Percentiles rank a stretch among this genome's conserved stretches.
Conservation (phyloP, 176 grass and related monocot genomes). For the Avena eriantha region DNA sequence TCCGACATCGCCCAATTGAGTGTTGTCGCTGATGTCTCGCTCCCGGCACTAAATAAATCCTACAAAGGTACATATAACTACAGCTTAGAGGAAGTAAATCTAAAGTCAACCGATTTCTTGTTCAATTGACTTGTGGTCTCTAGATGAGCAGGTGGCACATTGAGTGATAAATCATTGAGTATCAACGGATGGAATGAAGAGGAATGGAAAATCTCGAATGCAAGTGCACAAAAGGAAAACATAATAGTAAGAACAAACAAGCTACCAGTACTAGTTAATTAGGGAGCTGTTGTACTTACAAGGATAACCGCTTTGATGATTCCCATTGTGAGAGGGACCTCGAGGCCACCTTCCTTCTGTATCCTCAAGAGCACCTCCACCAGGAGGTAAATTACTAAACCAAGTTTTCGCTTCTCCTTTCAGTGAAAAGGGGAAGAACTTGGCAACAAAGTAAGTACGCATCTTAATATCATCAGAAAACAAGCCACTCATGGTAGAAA, state of each 20-base stretch:
- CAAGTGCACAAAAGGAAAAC: too few relatives aligned
- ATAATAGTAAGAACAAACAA: too few relatives aligned
- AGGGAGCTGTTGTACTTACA: not conserved
- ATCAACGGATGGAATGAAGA: not conserved
- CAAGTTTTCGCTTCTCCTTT: too few relatives aligned
- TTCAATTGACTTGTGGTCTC: not conserved
- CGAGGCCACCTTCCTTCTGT: constrained; percentile 36
- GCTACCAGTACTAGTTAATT: too few relatives aligned
- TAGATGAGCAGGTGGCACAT: too few relatives aligned
- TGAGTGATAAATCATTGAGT: not conserved
- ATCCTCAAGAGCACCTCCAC: constrained; percentile 38
- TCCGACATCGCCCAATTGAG: not conserved
- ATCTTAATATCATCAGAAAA: too few relatives aligned
- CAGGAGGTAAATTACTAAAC: too few relatives aligned
- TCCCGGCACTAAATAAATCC: not conserved
- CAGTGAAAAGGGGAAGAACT: too few relatives aligned
- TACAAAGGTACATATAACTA: not conserved
- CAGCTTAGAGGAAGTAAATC: not conserved
- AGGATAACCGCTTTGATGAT: constrained; percentile 29
- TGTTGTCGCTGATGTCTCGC: not conserved
- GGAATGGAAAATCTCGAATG: not conserved
- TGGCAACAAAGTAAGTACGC: too few relatives aligned
- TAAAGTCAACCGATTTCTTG: not conserved
- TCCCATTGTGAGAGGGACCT: constrained; percentile 42
- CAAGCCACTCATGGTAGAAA: too few relatives aligned